Evolutionary conservation across 768 basidiomycete species (phyloP).

Genomic region (Lactifluus volemus): DNA sequence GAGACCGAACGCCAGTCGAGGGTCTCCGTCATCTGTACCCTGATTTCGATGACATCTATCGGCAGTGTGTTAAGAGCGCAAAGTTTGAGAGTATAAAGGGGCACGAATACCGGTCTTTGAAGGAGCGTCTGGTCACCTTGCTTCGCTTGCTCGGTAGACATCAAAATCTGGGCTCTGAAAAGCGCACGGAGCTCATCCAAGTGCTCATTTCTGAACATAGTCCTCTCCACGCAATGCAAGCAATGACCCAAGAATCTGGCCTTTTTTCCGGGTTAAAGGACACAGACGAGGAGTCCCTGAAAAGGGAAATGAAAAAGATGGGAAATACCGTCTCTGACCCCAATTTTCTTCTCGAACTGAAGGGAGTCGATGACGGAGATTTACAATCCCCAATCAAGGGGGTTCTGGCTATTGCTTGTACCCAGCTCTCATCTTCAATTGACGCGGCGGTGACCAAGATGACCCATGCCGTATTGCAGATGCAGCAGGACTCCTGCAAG

Average conservation of each 20-base stretch:
- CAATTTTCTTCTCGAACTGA: conserved; percentile 5
- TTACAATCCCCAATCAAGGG: background rate
- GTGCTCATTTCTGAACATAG: background rate
- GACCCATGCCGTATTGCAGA: background rate
- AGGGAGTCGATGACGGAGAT: background rate
- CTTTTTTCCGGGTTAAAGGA: too few relatives aligned
- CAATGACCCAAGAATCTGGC: background rate
- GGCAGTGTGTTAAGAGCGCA: background rate
- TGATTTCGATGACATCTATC: background rate
- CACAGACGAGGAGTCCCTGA: background rate
- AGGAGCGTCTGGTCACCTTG: background rate
- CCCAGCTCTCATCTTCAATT: background rate
- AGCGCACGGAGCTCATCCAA: background rate
- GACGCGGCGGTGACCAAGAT: background rate
- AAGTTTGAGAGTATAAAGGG: background rate
- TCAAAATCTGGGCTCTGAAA: background rate
- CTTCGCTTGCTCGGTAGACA: background rate
- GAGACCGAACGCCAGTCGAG: background rate
- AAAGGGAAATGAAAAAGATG: conserved; percentile 1
- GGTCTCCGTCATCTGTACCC: background rate
- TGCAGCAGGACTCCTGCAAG: conserved; percentile 4
- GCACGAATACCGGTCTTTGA: background rate
- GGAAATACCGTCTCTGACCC: background rate
- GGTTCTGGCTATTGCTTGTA: background rate
- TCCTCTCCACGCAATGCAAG: background rate